These are phyloP conservation scores for Zea luxurians DNA, from an alignment of 176 grass and related monocot genomes.

Conservation along the genomic window DNA sequence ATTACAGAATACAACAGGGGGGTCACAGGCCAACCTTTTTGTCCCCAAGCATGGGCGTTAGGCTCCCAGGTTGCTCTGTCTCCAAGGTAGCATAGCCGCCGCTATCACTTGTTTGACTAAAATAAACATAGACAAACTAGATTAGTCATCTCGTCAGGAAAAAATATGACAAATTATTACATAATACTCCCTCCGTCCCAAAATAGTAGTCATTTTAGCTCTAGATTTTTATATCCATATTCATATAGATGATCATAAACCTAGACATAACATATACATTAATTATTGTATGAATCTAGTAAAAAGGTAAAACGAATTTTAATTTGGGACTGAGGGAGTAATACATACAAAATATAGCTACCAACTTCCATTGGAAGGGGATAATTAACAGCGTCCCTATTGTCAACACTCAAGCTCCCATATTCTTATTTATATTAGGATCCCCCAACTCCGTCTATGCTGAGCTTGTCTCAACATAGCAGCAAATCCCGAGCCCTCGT, in stretches of 20 bases:
- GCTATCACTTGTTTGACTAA: conserved; percentile 40
- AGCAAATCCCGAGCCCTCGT: no score
- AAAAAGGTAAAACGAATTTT: no score
- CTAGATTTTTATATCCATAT: no score
- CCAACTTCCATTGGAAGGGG: background rate
- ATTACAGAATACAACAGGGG: conserved; percentile 30
- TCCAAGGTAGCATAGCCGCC: conserved; percentile 60
- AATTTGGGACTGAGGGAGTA: no score
- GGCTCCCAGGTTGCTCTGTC: conserved; percentile 59
- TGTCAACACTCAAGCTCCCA: background rate
- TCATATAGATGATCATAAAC: no score
- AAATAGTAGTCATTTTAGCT: no score
- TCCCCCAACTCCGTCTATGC: background rate
- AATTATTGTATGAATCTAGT: no score
- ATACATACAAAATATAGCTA: background rate
- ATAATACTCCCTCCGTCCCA: no score
- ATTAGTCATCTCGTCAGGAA: conserved; percentile 30
- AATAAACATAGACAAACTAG: conserved; percentile 27
- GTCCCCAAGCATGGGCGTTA: conserved; percentile 64
- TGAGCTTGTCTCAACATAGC: no score
- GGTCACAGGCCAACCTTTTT: conserved; percentile 59
- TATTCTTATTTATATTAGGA: background rate
- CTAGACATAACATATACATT: no score
- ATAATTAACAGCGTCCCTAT: background rate
- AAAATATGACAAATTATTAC: conserved; percentile 8